These are phyloP conservation scores for Apiospora marii DNA, from an alignment of 2,329 filamentous ascomycete species.

Conservation along the genomic window DNA sequence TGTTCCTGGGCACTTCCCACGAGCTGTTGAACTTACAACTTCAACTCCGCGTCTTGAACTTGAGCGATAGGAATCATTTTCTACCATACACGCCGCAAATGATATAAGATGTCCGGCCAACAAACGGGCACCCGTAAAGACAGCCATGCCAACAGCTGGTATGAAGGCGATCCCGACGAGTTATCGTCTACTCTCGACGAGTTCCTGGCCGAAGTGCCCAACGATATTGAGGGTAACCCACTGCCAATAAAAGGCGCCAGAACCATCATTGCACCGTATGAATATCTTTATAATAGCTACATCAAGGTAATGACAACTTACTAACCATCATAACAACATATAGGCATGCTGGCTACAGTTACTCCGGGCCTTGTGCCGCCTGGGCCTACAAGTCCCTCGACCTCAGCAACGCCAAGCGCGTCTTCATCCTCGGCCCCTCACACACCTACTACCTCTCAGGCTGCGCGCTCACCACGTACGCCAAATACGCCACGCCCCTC, in stretches of 20 bases:
- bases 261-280: constrained; percentile 90
- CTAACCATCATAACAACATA: constrained; percentile 14
- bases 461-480: constrained; percentile 78
- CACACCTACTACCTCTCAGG: constrained; percentile 84
- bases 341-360: constrained; percentile 92
- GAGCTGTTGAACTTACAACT: neutral
- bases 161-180: constrained; percentile 65
- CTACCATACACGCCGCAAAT: neutral
- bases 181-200: constrained; percentile 75
- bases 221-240: constrained; percentile 62
- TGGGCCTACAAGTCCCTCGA: constrained; percentile 95
- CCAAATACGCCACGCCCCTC: constrained; percentile 76
- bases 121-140: constrained; percentile 55
- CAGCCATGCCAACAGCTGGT: constrained; percentile 89
- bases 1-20: neutral
- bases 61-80: neutral
- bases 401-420: constrained; percentile 79
- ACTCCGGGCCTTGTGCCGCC: constrained; percentile 89
- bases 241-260: constrained; percentile 79
- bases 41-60: neutral
- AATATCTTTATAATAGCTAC: neutral
- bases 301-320: neutral
- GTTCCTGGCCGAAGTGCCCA: constrained; percentile 77
- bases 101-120: neutral
- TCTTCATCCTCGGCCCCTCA: constrained; percentile 93